A percentile compares a stretch with the other conserved stretches of the same genome.
These are phyloP conservation scores for Cutaneotrichosporon spelunceum DNA, from an alignment of 1,284 basidiomycete genomes.

Conservation along the genomic window DNA sequence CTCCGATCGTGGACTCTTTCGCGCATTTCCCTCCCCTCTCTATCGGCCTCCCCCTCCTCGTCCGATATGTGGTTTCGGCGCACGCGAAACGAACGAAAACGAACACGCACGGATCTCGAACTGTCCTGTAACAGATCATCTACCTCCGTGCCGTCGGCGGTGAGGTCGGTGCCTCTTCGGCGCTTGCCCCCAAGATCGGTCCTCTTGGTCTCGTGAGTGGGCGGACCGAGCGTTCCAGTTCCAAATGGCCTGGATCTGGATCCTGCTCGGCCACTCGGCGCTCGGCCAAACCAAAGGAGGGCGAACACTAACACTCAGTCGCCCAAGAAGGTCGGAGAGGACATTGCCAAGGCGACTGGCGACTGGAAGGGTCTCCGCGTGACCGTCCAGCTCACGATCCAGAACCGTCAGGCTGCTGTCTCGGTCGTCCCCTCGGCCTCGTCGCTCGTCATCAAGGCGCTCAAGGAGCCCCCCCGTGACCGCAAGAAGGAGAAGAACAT, in stretches of 20 bases:
- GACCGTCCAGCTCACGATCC: constrained; percentile 98
- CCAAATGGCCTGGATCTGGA: neutral
- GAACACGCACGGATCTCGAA: neutral
- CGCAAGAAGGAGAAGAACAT: constrained; percentile 99
- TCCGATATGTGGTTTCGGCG: no score
- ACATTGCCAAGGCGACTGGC: constrained; percentile 98
- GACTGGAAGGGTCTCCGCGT: constrained; percentile 99
- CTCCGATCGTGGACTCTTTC: neutral
- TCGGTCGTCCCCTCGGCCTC: constrained; percentile 97
- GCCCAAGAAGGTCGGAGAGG: constrained; percentile 99
- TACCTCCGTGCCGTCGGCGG: constrained; percentile 98
- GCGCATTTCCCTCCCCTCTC: constrained; percentile 3
- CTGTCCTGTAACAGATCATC: constrained; percentile 64
- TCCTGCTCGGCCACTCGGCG: neutral
- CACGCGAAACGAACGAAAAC: neutral
- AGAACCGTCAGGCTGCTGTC: constrained; percentile 98
- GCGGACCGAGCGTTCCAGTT: no score
- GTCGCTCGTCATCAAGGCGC: constrained; percentile 95
- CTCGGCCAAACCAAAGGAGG: neutral
- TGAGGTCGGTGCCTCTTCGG: constrained; percentile 98
- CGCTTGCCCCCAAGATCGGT: constrained; percentile 99
- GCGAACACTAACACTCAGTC: constrained; percentile 60
- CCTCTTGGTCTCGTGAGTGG: constrained; percentile 93
- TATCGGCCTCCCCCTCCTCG: neutral
- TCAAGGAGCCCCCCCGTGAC: constrained; percentile 99